Evolutionary conservation across 2,329 filamentous ascomycete genomes (phyloP).

Genomic region (Colletotrichum theobromicola): DNA sequence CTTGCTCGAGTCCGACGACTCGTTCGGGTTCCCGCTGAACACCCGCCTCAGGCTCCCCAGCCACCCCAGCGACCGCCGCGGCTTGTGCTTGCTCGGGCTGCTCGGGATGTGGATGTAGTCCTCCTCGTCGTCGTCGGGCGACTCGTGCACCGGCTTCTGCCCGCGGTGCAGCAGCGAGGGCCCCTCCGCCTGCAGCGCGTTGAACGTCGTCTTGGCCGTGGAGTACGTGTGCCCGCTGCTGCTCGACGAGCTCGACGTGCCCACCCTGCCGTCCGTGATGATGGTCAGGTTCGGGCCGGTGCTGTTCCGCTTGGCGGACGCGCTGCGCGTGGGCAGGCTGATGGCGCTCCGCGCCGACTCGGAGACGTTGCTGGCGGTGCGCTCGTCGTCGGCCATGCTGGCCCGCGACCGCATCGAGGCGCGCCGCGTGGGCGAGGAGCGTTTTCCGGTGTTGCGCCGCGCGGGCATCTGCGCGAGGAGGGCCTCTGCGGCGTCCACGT

Average conservation of each 20-base stretch:
- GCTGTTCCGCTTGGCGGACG: constrained; percentile 25
- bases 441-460: constrained; percentile 31
- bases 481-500: constrained; percentile 59
- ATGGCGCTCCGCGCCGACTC: constrained; percentile 56
- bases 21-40: constrained; percentile 52
- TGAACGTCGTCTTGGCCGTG: constrained; percentile 60
- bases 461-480: constrained; percentile 51
- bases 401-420: constrained; percentile 39
- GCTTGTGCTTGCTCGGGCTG: constrained; percentile 63
- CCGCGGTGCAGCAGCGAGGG: constrained; percentile 49
- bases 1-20: constrained; percentile 29
- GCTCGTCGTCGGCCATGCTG: constrained; percentile 47
- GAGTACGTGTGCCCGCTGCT: constrained; percentile 51
- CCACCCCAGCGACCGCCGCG: constrained; percentile 58
- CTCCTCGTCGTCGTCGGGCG: constrained; percentile 40
- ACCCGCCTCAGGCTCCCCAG: constrained; percentile 72
- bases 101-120: constrained; percentile 42
- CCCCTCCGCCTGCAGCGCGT: constrained; percentile 57
- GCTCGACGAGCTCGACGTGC: constrained; percentile 38
- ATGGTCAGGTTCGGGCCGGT: constrained; percentile 20
- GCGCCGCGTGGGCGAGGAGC: constrained; percentile 43
- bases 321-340: constrained; percentile 36
- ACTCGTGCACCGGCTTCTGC: neutral
- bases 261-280: constrained; percentile 17
- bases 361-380: constrained; percentile 62